phyloP scores from a whole-genome alignment of 768 basidiomycete genomes.

The Amanita subjunquillea region DNA sequence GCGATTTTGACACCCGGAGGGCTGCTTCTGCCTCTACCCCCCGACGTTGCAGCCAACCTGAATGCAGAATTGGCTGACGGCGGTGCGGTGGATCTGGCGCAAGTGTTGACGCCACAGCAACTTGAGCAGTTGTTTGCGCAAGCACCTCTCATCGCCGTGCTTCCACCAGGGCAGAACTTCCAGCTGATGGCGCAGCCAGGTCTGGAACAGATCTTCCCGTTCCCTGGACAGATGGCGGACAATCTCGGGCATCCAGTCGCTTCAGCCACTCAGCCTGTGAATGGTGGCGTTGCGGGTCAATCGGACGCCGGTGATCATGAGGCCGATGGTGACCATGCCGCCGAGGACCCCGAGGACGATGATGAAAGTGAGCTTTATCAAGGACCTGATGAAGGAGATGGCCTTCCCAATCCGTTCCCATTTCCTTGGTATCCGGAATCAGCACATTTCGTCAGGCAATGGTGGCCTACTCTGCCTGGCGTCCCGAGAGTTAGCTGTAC shows the following conservation, averaged over 20 bases:
- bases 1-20: constrained; percentile 3
- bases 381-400: not conserved
- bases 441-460: constrained; percentile 71
- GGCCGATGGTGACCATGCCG: not conserved
- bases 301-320: not conserved
- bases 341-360: not conserved
- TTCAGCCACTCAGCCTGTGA: not conserved
- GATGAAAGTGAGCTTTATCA: not conserved
- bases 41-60: constrained; percentile 1
- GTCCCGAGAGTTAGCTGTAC: constrained; percentile 65
- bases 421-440: constrained; percentile 65
- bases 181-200: not conserved
- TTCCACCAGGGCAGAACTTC: not conserved
- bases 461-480: constrained; percentile 63
- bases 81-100: constrained; percentile 1
- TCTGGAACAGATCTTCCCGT: not conserved
- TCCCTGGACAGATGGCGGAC: not conserved
- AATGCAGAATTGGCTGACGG: constrained; percentile 1
- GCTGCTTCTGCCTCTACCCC: constrained; percentile 1
- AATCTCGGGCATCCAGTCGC: not conserved
- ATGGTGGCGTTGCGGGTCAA: not conserved
- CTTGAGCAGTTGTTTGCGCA: constrained; percentile 5
- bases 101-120: constrained; percentile 1
- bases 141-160: not conserved
- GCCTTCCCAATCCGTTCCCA: constrained; percentile 48